A percentile compares a stretch with the other conserved stretches of the same genome.
Conservation (phyloP, 495 filamentous ascomycete species). For the Pseudotulostoma volvatum region DNA sequence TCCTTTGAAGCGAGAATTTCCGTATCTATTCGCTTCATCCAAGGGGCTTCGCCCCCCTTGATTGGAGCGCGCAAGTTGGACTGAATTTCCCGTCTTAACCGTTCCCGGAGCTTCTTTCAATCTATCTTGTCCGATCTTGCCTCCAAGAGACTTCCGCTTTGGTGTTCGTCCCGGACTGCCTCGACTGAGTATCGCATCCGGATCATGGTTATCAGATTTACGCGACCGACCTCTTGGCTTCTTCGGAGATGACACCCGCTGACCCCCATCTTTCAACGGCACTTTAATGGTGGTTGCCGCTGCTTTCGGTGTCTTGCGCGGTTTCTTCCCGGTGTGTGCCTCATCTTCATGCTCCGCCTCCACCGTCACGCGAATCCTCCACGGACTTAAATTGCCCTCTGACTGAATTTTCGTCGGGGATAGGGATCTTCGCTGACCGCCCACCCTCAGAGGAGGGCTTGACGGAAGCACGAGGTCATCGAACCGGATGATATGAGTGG, state of each 20-base stretch:
- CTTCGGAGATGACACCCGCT: conserved; percentile 20
- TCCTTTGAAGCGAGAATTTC: conserved; percentile 3
- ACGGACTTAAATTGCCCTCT: conserved; percentile 32
- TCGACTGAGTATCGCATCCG: conserved; percentile 17
- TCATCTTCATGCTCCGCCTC: conserved; percentile 39
- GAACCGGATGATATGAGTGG: conserved; percentile 29
- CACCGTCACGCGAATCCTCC: conserved; percentile 41
- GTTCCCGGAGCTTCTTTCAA: no score
- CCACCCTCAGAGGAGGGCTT: conserved; percentile 22
- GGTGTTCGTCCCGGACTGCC: conserved; percentile 24
- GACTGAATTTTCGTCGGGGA: conserved; percentile 23
- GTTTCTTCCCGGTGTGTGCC: conserved; percentile 13
- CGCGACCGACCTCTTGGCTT: conserved; percentile 29
- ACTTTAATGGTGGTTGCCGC: conserved; percentile 34
- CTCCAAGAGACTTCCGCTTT: no score
- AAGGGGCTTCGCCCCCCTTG: no score
- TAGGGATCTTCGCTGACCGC: conserved; percentile 14
- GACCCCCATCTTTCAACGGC: conserved; percentile 34
- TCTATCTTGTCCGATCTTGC: no score
- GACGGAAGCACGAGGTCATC: conserved; percentile 30
- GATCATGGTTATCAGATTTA: conserved; percentile 21
- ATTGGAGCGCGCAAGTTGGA: no score
- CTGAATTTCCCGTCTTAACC: no score
- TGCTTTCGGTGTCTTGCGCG: conserved; percentile 21
- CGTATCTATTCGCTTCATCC: conserved; percentile 21